Evolutionary conservation across 768 basidiomycete genomes (phyloP).

Genomic region (Hirschioporus abietinus): DNA sequence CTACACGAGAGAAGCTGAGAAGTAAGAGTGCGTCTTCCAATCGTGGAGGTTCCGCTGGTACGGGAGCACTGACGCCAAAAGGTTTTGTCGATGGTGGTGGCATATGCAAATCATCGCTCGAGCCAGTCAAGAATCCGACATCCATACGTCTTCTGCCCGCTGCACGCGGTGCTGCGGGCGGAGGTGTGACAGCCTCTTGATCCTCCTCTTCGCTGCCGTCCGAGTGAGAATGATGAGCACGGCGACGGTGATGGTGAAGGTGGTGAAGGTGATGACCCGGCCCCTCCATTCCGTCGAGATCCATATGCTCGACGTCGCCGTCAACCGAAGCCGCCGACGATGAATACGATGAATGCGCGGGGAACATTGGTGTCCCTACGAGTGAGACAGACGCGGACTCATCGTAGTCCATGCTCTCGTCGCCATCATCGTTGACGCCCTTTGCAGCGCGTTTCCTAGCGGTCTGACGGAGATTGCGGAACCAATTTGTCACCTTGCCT

Average conservation of each 20-base stretch:
- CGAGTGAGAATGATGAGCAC: constrained; percentile 35
- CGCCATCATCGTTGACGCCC: constrained; percentile 40
- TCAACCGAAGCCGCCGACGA: constrained; percentile 23
- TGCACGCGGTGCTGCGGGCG: constrained; percentile 36
- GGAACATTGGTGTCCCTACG: constrained; percentile 44
- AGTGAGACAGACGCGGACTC: constrained; percentile 46
- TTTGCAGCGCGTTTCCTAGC: constrained; percentile 64
- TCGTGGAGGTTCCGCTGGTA: constrained; percentile 48
- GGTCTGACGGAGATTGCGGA: constrained; percentile 78
- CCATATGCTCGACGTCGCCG: constrained; percentile 31
- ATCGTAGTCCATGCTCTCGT: constrained; percentile 23
- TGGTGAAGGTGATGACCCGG: constrained; percentile 17
- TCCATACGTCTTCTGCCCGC: constrained; percentile 1
- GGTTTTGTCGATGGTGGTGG: constrained; percentile 34
- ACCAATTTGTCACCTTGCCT: constrained; percentile 85
- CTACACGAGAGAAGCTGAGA: constrained; percentile 66
- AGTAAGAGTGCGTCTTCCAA: constrained; percentile 71
- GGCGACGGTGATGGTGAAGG: constrained; percentile 19
- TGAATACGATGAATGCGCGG: constrained; percentile 49
- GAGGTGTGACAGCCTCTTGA: constrained; percentile 71
- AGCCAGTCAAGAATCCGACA: constrained; percentile 15
- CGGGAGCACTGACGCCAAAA: constrained; percentile 20
- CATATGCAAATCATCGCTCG: constrained; percentile 40
- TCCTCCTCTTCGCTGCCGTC: constrained; percentile 47
- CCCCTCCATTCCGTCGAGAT: constrained; percentile 26